Evolutionary conservation across 2,329 filamentous ascomycete species (phyloP).

Genomic region (Blastomyces emzantsi): DNA sequence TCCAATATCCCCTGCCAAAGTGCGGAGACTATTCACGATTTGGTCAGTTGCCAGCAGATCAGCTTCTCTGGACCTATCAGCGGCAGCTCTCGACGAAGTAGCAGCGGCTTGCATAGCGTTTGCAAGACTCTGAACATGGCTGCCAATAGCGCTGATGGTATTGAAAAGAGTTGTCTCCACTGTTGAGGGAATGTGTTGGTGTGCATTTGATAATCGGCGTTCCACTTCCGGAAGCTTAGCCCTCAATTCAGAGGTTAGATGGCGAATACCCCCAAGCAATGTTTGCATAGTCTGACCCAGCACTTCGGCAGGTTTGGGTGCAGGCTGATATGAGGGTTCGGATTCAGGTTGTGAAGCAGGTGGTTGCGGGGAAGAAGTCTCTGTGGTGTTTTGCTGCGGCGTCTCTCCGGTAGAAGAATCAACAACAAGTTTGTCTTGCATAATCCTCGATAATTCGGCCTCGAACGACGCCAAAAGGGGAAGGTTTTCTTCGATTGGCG

Average conservation of each 20-base stretch:
- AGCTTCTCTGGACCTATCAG: conserved; percentile 29
- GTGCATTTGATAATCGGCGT: conserved; percentile 28
- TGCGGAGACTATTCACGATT: conserved; percentile 31
- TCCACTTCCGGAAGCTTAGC: conserved; percentile 32
- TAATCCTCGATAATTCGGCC: conserved; percentile 30
- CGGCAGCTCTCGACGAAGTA: conserved; percentile 26
- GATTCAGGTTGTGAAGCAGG: conserved; percentile 11
- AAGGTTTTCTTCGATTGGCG: conserved; percentile 20
- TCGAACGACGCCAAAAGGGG: conserved; percentile 35
- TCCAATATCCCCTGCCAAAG: conserved; percentile 35
- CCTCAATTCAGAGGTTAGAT: conserved; percentile 30
- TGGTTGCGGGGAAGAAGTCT: conserved; percentile 13
- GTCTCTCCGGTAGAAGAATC: conserved; percentile 10
- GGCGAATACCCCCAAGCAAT: conserved; percentile 28
- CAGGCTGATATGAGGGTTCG: not conserved
- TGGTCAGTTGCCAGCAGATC: conserved; percentile 31
- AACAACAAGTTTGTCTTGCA: conserved; percentile 16
- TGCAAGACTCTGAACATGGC: conserved; percentile 30
- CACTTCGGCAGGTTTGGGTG: conserved; percentile 22
- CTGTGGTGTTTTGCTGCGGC: not conserved
- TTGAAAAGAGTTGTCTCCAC: conserved; percentile 29
- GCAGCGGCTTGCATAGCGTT: conserved; percentile 32
- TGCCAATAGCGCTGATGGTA: conserved; percentile 30
- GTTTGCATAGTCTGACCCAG: conserved; percentile 28
- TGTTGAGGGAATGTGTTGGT: conserved; percentile 29